phyloP scores from a whole-genome alignment of 805 yeast species.

The Candida awuae region DNA sequence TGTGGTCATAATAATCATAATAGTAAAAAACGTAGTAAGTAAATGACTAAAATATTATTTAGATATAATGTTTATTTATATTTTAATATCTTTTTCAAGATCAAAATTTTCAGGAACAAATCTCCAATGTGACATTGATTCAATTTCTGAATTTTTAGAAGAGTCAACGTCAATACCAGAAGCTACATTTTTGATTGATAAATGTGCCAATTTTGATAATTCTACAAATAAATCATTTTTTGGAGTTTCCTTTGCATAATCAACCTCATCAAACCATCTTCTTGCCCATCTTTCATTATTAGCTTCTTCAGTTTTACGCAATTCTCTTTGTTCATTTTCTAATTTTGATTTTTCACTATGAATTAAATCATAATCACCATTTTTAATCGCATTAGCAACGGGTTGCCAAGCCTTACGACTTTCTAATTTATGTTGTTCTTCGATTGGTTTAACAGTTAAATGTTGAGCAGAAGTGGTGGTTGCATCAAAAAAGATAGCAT shows the following conservation, averaged over 20 bases:
- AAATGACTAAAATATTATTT: too few relatives aligned
- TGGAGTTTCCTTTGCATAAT: conserved; percentile 26
- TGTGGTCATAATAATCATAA: too few relatives aligned
- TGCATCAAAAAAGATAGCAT: conserved; percentile 59
- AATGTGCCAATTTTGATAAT: conserved; percentile 40
- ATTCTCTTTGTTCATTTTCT: conserved; percentile 79
- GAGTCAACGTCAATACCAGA: conserved; percentile 44
- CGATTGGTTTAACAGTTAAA: conserved; percentile 70
- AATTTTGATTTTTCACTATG: conserved; percentile 66
- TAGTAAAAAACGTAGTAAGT: too few relatives aligned
- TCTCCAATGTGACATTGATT: conserved; percentile 57
- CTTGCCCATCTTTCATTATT: conserved; percentile 62
- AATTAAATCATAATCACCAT: conserved; percentile 68
- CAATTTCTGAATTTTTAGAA: conserved; percentile 45
- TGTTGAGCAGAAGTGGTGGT: conserved; percentile 41
- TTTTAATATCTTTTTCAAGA: conserved; percentile 48
- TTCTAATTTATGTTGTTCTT: conserved; percentile 73
- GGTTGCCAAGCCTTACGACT: conserved; percentile 82
- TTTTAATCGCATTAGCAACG: conserved; percentile 80
- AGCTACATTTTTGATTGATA: conserved; percentile 58
- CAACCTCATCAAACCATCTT: conserved; percentile 67
- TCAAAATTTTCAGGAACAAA: conserved; percentile 47
- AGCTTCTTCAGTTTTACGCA: conserved; percentile 65
- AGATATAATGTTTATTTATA: conserved; percentile 19
- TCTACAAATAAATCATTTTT: conserved; percentile 27